Evolutionary conservation across 2,329 filamentous ascomycete genomes (phyloP), one percentile per base, ranked within the genome.

Genomic region (Pseudogymnoascus sp.): DNA sequence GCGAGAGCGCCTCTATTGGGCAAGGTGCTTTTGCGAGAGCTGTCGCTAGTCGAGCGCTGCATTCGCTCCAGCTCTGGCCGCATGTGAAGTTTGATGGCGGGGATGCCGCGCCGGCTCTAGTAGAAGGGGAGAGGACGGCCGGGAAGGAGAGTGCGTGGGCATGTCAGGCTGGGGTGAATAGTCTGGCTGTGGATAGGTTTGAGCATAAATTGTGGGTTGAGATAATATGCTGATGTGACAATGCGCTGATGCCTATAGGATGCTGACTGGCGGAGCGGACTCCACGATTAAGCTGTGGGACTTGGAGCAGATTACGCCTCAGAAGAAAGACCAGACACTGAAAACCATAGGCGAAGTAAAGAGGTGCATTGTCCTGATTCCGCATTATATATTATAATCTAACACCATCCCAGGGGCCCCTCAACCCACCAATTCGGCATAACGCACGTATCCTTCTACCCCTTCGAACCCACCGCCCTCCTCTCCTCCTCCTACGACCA

Each of bases 211-310:
- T 90, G 86, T 88, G 76, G 73, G 80, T 66, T 21, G 3, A 16
- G 3, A 56, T 23, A 12, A 23, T 18, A 33, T 33, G 33, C 64
- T 73, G 65, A 72, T 61, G 10, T 16, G 16, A 60, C 47, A 31
- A 63, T 31, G 47, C 47, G 47, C 47, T 53, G 25, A 53, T 31
- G 2, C 7, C 11, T 31, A 21, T 69, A 89, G 90, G 67, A 81
- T 97, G 66, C 76, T 96, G 1, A 96, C 92, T 0, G 93, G 91
- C 3, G 92, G 92, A 31, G 88, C 90, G 4, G 91, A 96, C 72
- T 90, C 89, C 8, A 89, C 89, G 0, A 85, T 97, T 70, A 89
- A 87, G 68, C 77, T 97, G 53, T 97, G 92, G 92, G 88, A 97
- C 75, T 82, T 97, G 5, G 89, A 96, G 70, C 77, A 82, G 60